These are phyloP conservation scores for Colletotrichum sp. DNA, from an alignment of 2,329 filamentous ascomycete species.

Conservation along the genomic window DNA sequence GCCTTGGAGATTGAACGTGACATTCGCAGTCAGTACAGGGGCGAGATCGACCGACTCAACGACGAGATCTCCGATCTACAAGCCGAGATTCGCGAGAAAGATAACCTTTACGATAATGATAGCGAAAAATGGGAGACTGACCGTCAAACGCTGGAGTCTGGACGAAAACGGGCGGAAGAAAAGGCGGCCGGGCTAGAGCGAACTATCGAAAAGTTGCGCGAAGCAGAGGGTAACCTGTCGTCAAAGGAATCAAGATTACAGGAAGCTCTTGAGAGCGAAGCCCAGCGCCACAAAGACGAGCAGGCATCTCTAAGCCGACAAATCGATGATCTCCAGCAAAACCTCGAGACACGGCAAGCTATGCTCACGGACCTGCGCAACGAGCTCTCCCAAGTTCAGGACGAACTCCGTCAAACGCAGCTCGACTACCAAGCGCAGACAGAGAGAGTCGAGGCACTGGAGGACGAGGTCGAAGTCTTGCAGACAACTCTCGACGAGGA, in stretches of 20 bases:
- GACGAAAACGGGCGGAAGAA: constrained; percentile 71
- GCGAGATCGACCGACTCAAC: constrained; percentile 56
- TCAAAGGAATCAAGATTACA: constrained; percentile 72
- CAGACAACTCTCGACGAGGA: constrained; percentile 71
- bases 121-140: constrained; percentile 76
- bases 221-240: constrained; percentile 70
- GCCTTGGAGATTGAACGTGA: constrained; percentile 66
- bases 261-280: constrained; percentile 72
- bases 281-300: constrained; percentile 73
- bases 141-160: constrained; percentile 67
- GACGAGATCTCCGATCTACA: constrained; percentile 68
- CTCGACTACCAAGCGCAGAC: constrained; percentile 66
- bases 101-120: constrained; percentile 73
- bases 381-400: constrained; percentile 69
- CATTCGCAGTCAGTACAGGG: constrained; percentile 49
- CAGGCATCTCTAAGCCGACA: constrained; percentile 75
- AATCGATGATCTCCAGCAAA: constrained; percentile 75
- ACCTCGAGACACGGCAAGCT: constrained; percentile 71
- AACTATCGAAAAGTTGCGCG: constrained; percentile 73
- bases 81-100: constrained; percentile 70
- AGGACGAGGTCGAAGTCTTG: constrained; percentile 79
- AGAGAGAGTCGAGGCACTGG: constrained; percentile 70
- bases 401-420: constrained; percentile 73
- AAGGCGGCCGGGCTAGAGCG: constrained; percentile 71
- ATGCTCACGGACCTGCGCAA: constrained; percentile 68